A percentile compares a stretch with the other conserved stretches of the same genome.
phyloP scores from a whole-genome alignment of 306 rosid species.

The Castanea mollissima region DNA sequence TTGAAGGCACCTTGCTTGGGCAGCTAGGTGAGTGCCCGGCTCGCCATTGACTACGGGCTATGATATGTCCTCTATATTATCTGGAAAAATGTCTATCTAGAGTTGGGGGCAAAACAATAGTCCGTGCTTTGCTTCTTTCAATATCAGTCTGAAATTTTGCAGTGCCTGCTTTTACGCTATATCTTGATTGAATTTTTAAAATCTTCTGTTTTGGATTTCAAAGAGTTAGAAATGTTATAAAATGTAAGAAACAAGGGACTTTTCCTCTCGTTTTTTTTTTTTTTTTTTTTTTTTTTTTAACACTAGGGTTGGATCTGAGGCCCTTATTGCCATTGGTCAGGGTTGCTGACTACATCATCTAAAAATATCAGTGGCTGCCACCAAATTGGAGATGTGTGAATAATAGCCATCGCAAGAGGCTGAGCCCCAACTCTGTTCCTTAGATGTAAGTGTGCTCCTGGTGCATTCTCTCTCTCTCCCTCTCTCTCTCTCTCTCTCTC shows the following conservation, averaged over 20 bases:
- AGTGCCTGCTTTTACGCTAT: neutral
- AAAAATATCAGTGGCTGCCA: slow-evolving; percentile 95
- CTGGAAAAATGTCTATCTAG: neutral
- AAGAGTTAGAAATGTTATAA: neutral
- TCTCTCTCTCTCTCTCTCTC: neutral
- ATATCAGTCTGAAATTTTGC: neutral
- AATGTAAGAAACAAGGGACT: neutral
- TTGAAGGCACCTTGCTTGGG: too few relatives aligned
- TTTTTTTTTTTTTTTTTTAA: neutral
- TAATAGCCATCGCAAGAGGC: slow-evolving; percentile 88
- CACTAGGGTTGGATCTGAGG: slow-evolving; percentile 82
- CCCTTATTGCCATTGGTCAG: slow-evolving; percentile 71
- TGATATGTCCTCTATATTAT: neutral
- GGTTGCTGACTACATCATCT: slow-evolving; percentile 73
- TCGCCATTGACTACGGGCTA: neutral
- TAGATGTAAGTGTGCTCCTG: slow-evolving; percentile 88
- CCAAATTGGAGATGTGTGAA: slow-evolving; percentile 79
- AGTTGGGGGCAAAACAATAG: neutral
- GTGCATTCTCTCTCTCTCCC: slow-evolving; percentile 36
- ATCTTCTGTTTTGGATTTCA: neutral
- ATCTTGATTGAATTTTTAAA: neutral
- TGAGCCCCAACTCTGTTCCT: slow-evolving; percentile 65
- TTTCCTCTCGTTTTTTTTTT: neutral
- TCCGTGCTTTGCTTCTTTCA: neutral
- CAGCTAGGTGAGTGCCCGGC: too few relatives aligned